phyloP scores from a whole-genome alignment of 257 asterid genomes.

The Buddleja alternifolia region DNA sequence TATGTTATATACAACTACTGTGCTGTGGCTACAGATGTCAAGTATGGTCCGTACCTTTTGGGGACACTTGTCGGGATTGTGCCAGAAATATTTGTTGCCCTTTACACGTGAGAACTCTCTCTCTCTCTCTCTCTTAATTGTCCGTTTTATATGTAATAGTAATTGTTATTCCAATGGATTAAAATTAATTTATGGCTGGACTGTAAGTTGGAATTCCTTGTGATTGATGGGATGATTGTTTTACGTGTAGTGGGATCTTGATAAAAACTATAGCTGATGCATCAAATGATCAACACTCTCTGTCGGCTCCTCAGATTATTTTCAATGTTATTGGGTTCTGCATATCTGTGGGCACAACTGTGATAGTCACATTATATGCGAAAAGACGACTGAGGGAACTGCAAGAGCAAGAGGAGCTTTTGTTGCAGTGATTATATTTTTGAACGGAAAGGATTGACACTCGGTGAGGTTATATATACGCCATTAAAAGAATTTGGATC shows the following conservation, averaged over 20 bases:
- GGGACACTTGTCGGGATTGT: conserved; percentile 82
- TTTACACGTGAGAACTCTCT: conserved; percentile 77
- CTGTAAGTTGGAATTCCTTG: not conserved
- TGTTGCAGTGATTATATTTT: conserved; percentile 50
- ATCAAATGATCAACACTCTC: conserved; percentile 50
- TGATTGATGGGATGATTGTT: conserved; percentile 19
- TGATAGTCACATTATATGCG: conserved; percentile 64
- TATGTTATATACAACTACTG: conserved; percentile 76
- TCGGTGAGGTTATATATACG: not conserved
- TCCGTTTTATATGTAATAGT: too few species aligned
- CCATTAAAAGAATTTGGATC: not conserved
- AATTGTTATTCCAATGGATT: too few species aligned
- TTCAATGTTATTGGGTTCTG: conserved; percentile 67
- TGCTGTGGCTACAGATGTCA: conserved; percentile 88
- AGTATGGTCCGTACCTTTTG: conserved; percentile 73
- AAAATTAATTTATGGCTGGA: not conserved
- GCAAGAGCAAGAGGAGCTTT: conserved; percentile 63
- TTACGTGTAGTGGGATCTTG: conserved; percentile 65
- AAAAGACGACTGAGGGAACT: conserved; percentile 70
- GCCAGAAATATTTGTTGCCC: conserved; percentile 83
- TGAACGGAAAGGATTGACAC: conserved; percentile 5
- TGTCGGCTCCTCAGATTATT: conserved; percentile 58
- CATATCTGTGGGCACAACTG: conserved; percentile 57
- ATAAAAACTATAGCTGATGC: conserved; percentile 81
- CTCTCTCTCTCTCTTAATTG: conserved; percentile 24